These are phyloP conservation scores for Coemansia sp. DNA, from an alignment of 192 early-diverging fungal genomes.

Conservation along the genomic window DNA sequence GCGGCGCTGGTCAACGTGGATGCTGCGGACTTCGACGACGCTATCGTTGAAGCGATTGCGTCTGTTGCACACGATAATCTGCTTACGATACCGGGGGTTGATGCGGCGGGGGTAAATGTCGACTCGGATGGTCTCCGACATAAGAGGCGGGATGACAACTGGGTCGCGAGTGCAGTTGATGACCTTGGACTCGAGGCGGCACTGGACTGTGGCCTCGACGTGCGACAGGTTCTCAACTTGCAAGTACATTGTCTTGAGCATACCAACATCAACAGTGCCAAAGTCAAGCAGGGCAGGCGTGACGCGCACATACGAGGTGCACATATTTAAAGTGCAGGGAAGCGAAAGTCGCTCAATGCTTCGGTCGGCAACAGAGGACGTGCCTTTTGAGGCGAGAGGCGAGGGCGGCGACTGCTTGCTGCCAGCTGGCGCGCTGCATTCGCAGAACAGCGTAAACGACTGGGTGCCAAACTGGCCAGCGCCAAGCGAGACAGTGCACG, in stretches of 20 bases:
- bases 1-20: slow-evolving; percentile 94
- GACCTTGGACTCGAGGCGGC: slow-evolving; percentile 90
- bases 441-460: slow-evolving; percentile 69
- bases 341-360: slow-evolving; percentile 57
- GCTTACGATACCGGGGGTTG: slow-evolving; percentile 97
- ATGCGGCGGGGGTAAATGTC: slow-evolving; percentile 97
- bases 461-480: slow-evolving; percentile 69
- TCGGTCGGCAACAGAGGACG: slow-evolving; percentile 49
- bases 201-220: slow-evolving; percentile 76
- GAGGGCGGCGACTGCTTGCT: slow-evolving; percentile 20
- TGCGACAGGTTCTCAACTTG: slow-evolving; percentile 84
- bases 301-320: slow-evolving; percentile 90
- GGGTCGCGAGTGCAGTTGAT: slow-evolving; percentile 74
- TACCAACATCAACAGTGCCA: slow-evolving; percentile 94
- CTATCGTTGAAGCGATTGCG: slow-evolving; percentile 87
- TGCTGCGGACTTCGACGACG: slow-evolving; percentile 87
- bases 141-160: slow-evolving; percentile 69
- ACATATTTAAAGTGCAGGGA: slow-evolving; percentile 86
- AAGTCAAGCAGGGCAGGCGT: slow-evolving; percentile 84
- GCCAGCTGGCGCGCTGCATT: slow-evolving; percentile 49
- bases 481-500: slow-evolving; percentile 46
- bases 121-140: slow-evolving; percentile 75
- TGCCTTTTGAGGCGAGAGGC: slow-evolving; percentile 49
- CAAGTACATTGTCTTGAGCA: slow-evolving; percentile 82
- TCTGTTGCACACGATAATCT: slow-evolving; percentile 89